phyloP scores from a whole-genome alignment of 495 filamentous ascomycete species.

The Daldinia vernicosa region DNA sequence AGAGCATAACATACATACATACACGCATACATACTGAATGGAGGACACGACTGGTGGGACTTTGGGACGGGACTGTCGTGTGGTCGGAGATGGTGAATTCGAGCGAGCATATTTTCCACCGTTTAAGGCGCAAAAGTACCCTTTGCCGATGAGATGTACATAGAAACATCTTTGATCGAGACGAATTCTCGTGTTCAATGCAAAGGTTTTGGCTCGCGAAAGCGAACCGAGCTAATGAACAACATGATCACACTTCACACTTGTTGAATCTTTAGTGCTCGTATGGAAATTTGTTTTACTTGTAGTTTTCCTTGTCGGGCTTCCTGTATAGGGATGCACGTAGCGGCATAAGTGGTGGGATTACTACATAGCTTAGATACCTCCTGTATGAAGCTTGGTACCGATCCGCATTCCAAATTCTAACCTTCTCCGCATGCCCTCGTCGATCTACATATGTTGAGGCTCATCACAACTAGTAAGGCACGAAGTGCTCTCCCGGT shows the following conservation, averaged over 20 bases:
- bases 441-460: slow-evolving; percentile 42
- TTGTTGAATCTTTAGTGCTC: slow-evolving; percentile 16
- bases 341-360: slow-evolving; percentile 18
- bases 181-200: slow-evolving; percentile 29
- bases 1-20: slow-evolving; percentile 33
- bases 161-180: slow-evolving; percentile 36
- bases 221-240: slow-evolving; percentile 29
- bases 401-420: slow-evolving; percentile 43
- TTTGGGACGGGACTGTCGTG: slow-evolving; percentile 26
- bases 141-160: slow-evolving; percentile 34
- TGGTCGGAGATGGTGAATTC: slow-evolving; percentile 30
- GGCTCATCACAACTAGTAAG: slow-evolving; percentile 45
- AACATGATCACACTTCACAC: slow-evolving; percentile 12
- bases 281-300: slow-evolving; percentile 18
- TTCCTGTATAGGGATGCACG: slow-evolving; percentile 23
- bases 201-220: slow-evolving; percentile 31
- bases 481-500: slow-evolving; percentile 29
- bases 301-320: slow-evolving; percentile 2
- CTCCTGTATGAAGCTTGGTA: slow-evolving; percentile 41
- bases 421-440: slow-evolving; percentile 28
- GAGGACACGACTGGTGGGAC: slow-evolving; percentile 12
- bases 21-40: slow-evolving; percentile 31
- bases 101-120: slow-evolving; percentile 26
- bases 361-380: slow-evolving; percentile 43
- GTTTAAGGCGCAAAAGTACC: slow-evolving; percentile 26